Evolutionary conservation across 116 monocot species (phyloP), one percentile per base, ranked within the genome.

Genomic region (Papilionanthe hybrid): DNA sequence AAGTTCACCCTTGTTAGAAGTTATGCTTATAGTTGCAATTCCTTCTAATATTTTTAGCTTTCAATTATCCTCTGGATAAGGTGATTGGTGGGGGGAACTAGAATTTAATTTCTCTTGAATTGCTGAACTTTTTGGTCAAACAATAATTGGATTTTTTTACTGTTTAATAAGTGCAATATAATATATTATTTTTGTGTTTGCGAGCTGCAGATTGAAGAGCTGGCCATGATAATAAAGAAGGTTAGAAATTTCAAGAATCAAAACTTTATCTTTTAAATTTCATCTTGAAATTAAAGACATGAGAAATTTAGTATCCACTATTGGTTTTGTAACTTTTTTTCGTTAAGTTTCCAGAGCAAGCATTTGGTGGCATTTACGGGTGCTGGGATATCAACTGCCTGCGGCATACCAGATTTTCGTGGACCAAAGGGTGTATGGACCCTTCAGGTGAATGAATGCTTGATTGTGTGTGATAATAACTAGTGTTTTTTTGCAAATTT

Each of bases 351-450:
- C 55, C 88, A 99, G 99, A 95, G 99, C 81, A 99, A 93, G 79
- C 95, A 99, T 88, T 77, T 95, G 71, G 95, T 99, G 44, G 92
- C 82, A 81, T 99, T 99, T 82, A 99, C 99, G 13, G 99, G 99
- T 42, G 99, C 99, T 55, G 95, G 99, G 67, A 99, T 99, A 88
- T 95, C 99, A 78, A 99, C 99, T 55, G 93, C 99, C 55, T 95
- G 92, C 78, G 99, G 99, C 69, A 99, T 99, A 78, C 99, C 99
- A 74, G 99, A 99, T 88, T 99, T 99, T 84, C 86, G 99, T 77
- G 99, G 99, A 25, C 99, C 99, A 28, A 95, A 90, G 76, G 99
- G 99, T 77, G 84, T 99, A 55, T 99, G 99, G 99, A 99, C 99
- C 41, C 92, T 99, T 87, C 99, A 99, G 99, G 99, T 99, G 84